Evolutionary conservation across 1,284 basidiomycete species (phyloP), one percentile per base, ranked within the genome.

Genomic region (Malassezia yamatoensis): DNA sequence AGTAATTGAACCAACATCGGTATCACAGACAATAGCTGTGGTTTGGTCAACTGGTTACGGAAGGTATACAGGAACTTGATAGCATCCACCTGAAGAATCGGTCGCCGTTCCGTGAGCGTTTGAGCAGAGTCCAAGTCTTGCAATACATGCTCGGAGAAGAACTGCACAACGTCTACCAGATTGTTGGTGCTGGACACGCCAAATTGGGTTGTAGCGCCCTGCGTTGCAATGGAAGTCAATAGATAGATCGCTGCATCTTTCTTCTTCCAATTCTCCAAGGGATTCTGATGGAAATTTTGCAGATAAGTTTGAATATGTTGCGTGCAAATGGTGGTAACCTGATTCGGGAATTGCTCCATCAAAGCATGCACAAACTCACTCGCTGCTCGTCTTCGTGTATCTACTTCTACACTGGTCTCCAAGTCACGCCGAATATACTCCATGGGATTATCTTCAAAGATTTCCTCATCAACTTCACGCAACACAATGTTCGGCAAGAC

Each of bases 241-340:
- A 96, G 78, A 77, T 89, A 98, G 49, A 96, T 85, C n/a, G 93
- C 93, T 16, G 87, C 87, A 76, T 96, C 90, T 77, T 99, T 99
- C 49, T 84, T 81, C 74, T 86, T 87, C 91, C 91, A 99, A 67
- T 87, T 86, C 29, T 80, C 80, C 7, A 77, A 71, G 11, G 83
- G 84, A 68, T 86, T 81, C 18, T 78, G 66, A 1, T 76, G 67
- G 75, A 82, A 82, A 70, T 80, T 75, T 80, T 80, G 60, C 10
- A 96, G 78, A 34, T 88, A 89, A 21, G 80, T 80, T 34, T 78
- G 79, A 59, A 98, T 88, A 83, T 90, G 94, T 15, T 81, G 77
- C 44, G 86, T 83, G 39, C 90, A 85, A 60, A 94, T 86, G 61
- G 83, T 80, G 1, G 93, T 98, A 16, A 90, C 83, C 64, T 89